Evolutionary conservation across 1,139 yeast genomes (phyloP).

Genomic region (Yamadazyma atlantica): DNA sequence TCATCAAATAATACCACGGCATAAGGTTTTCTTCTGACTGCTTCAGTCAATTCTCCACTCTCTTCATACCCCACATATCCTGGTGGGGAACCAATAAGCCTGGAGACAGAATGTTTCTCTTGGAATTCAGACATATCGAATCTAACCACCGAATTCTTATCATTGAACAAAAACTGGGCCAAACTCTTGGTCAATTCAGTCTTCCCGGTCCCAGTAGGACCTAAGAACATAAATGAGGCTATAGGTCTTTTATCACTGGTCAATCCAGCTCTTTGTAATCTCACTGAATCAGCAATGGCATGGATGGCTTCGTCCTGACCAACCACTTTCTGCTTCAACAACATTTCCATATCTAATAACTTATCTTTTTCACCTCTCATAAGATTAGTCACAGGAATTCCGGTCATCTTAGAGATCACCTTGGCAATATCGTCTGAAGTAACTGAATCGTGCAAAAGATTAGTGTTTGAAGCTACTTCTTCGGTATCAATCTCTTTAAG

Average conservation of each 20-base stretch:
- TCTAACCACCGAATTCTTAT: conserved; percentile 79
- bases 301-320: conserved; percentile 96
- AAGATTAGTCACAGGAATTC: conserved; percentile 89
- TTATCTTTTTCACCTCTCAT: conserved; percentile 95
- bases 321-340: conserved; percentile 73
- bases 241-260: conserved; percentile 93
- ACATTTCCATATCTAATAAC: conserved; percentile 80
- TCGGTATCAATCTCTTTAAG: conserved; percentile 51
- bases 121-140: conserved; percentile 98
- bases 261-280: conserved; percentile 93
- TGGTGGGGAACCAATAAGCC: conserved; percentile 96
- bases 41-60: conserved; percentile 94
- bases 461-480: conserved; percentile 18
- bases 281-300: conserved; percentile 90
- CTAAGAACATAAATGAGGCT: conserved; percentile 92
- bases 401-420: conserved; percentile 92
- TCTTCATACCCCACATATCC: conserved; percentile 97
- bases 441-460: conserved; percentile 83
- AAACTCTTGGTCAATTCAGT: conserved; percentile 91
- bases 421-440: conserved; percentile 91
- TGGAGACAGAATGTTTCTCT: conserved; percentile 85
- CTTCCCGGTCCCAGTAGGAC: conserved; percentile 98
- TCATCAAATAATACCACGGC: conserved; percentile 92
- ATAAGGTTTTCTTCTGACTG: conserved; percentile 92
- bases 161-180: conserved; percentile 89